These are phyloP conservation scores for Diaporthe amygdali DNA, from an alignment of 2,329 filamentous ascomycete species.

Conservation along the genomic window DNA sequence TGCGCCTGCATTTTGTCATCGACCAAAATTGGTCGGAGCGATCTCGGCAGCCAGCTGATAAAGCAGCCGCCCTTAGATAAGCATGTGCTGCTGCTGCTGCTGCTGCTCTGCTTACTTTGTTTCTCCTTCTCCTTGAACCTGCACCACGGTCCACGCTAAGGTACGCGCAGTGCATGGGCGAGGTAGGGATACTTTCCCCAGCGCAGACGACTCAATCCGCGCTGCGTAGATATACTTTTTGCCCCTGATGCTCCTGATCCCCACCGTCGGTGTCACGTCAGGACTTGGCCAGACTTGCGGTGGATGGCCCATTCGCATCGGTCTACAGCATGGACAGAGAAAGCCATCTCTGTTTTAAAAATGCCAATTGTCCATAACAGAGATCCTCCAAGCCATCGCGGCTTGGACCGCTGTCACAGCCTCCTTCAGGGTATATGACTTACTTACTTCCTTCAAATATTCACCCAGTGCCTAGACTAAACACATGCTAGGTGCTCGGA, in stretches of 20 bases:
- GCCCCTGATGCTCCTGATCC: constrained; percentile 12
- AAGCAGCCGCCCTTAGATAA: constrained; percentile 14
- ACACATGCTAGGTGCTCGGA: neutral
- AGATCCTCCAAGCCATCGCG: neutral
- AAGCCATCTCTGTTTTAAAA: neutral
- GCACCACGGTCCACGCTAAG: neutral
- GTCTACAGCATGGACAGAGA: neutral
- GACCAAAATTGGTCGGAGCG: constrained; percentile 13
- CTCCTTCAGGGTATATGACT: neutral
- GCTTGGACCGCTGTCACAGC: neutral
- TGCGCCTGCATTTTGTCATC: constrained; percentile 19
- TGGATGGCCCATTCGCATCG: constrained; percentile 2
- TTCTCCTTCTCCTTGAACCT: neutral
- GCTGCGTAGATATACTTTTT: constrained; percentile 3
- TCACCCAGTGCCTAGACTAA: no score
- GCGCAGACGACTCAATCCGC: neutral
- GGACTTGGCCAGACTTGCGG: constrained; percentile 16
- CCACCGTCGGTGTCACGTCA: neutral
- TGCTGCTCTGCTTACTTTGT: no score
- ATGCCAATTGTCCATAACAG: constrained; percentile 9
- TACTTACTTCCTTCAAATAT: neutral
- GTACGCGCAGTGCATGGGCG: neutral
- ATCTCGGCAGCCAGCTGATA: constrained; percentile 26
- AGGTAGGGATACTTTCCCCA: neutral
- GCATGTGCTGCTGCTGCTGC: neutral